Percentiles rank a stretch among this genome's conserved stretches.
phyloP scores from a whole-genome alignment of 345 rosid species.

The Aquilaria yunnanensis region DNA sequence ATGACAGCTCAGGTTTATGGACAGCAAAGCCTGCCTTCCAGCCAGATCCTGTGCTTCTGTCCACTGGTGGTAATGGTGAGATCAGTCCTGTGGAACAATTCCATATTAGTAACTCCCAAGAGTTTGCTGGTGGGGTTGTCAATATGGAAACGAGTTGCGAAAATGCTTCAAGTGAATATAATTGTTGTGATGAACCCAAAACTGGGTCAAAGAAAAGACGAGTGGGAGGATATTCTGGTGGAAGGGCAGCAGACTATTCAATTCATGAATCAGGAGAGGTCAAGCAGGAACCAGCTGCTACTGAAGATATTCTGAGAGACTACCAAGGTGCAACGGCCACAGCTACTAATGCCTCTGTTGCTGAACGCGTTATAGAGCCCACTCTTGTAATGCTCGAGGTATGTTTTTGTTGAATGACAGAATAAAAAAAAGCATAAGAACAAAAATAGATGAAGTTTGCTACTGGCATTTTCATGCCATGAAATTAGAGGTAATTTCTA shows the following conservation, averaged over 20 bases:
- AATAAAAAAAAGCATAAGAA: too few relatives aligned
- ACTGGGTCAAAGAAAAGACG: constrained; percentile 58
- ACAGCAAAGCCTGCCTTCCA: constrained; percentile 55
- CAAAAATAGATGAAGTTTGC: not conserved
- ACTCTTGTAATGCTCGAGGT: constrained; percentile 98
- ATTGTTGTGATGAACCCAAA: constrained; percentile 43
- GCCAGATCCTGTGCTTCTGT: constrained; percentile 20
- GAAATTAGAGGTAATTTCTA: too few relatives aligned
- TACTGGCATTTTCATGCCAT: too few relatives aligned
- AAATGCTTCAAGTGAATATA: constrained; percentile 32
- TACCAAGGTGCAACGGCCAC: constrained; percentile 38
- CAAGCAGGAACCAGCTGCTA: constrained; percentile 37
- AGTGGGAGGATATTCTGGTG: constrained; percentile 46
- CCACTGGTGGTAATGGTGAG: constrained; percentile 38
- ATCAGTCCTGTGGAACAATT: constrained; percentile 32
- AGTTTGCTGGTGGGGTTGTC: constrained; percentile 41
- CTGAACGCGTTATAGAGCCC: constrained; percentile 86
- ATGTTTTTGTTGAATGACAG: constrained; percentile 8
- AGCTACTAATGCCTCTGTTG: constrained; percentile 60
- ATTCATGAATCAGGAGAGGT: constrained; percentile 36
- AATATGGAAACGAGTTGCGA: constrained; percentile 49
- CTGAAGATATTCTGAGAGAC: constrained; percentile 41
- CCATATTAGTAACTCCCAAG: constrained; percentile 40
- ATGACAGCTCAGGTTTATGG: constrained; percentile 90
- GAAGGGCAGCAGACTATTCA: constrained; percentile 33